Evolutionary conservation across 371 early-diverging fungal genomes (phyloP), one percentile per base, ranked within the genome.

Genomic region (Fennellomyces sp.): DNA sequence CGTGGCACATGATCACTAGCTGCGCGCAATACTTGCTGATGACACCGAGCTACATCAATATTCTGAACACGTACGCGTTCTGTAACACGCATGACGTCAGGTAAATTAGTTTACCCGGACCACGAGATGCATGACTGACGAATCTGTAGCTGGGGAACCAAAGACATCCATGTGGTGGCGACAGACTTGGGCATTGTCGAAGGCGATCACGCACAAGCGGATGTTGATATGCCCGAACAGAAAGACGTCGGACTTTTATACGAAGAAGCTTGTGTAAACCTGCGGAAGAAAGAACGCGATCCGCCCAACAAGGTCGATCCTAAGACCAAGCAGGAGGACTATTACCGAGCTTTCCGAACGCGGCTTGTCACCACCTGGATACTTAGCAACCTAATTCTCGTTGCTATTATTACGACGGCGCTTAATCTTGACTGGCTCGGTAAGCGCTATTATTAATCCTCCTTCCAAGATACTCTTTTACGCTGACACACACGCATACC

Each of bases 101-200:
- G 31, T 66, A 63, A 8, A 52, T 53, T 13, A 19, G 3, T 39
- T 26, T 35, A 39, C 17, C 2, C 39, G n/a, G 39, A 13, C 12
- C 5, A 39, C 6, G 39, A n/a, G n/a, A n/a, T n/a, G n/a, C n/a
- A n/a, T n/a, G n/a, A n/a, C n/a, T n/a, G n/a, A n/a, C n/a, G n/a
- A n/a, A n/a, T n/a, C n/a, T n/a, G n/a, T n/a, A 72, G 78, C 8
- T 97, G 97, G 97, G 97, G 97, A 21, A 96, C 97, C 28, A 96
- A 96, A 74, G 96, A 94, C 48, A 94, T 90, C 55, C 83, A 69
- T 54, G 64, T 64, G 25, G 67, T 71, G 1, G 60, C 73, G 23
- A 68, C 65, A 19, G 78, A 78, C 56, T 70, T 81, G 21, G 86
- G 84, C 47, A 76, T 79, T 60, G 76, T 79, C 28, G 67, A 72